These are phyloP conservation scores for Fragilariopsis cylindrus DNA, from an alignment of 108 stramenopile species.

Conservation along the genomic window DNA sequence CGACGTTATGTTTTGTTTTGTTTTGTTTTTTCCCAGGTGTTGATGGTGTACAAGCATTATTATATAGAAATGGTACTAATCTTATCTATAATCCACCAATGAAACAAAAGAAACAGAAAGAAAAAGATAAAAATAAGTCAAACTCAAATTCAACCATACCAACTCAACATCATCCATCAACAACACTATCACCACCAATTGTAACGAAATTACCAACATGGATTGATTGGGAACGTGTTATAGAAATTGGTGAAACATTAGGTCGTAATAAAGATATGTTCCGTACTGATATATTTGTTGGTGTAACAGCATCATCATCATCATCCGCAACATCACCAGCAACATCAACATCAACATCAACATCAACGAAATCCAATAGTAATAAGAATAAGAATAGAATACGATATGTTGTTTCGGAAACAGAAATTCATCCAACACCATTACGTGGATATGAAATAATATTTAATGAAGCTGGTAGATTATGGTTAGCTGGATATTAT, in stretches of 20 bases:
- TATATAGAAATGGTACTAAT: background rate
- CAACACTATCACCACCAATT: background rate
- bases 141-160: background rate
- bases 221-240: slow-evolving; percentile 21
- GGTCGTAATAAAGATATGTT: slow-evolving; percentile 26
- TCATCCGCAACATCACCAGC: no score
- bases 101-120: background rate
- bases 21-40: background rate
- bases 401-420: slow-evolving; percentile 19
- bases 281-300: slow-evolving; percentile 30
- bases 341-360: background rate
- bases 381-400: background rate
- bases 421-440: slow-evolving; percentile 23
- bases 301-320: background rate
- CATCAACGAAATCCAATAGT: background rate
- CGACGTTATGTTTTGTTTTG: no score
- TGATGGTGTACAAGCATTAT: background rate
- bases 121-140: background rate
- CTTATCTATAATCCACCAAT: background rate
- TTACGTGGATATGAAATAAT: background rate
- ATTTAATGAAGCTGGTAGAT: slow-evolving; percentile 21
- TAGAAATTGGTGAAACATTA: slow-evolving; percentile 7
- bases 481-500: slow-evolving; percentile 30
- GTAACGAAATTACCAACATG: slow-evolving; percentile 5
- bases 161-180: background rate